Percentiles rank a stretch among this genome's conserved stretches.
phyloP scores from a whole-genome alignment of 1,284 basidiomycete species.

The Exobasidium cylindrosporum region DNA sequence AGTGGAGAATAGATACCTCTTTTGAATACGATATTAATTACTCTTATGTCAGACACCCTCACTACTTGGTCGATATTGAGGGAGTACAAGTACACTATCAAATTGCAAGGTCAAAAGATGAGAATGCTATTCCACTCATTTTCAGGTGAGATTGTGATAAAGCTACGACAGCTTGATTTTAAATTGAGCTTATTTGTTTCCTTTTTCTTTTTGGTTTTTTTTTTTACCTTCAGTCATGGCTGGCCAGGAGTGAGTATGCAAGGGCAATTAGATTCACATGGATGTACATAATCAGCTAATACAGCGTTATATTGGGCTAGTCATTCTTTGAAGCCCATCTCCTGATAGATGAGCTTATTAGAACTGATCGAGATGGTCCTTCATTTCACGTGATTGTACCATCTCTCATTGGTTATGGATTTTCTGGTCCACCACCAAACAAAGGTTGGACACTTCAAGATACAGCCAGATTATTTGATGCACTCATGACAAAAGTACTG shows the following conservation, averaged over 20 bases:
- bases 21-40: conserved; percentile 19
- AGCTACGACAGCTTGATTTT: conserved; percentile 34
- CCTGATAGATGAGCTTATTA: conserved; percentile 22
- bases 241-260: conserved; percentile 29
- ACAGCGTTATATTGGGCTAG: no score
- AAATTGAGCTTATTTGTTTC: no score
- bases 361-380: conserved; percentile 18
- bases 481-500: conserved; percentile 38
- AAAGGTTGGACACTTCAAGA: conserved; percentile 34
- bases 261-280: not conserved
- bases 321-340: conserved; percentile 33
- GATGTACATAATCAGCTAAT: not conserved
- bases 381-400: conserved; percentile 44
- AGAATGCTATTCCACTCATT: conserved; percentile 40
- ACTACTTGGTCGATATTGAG: conserved; percentile 35
- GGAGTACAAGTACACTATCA: conserved; percentile 37
- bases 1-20: not conserved
- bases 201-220: no score
- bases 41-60: conserved; percentile 16
- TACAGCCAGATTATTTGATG: conserved; percentile 31
- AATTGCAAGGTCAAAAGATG: conserved; percentile 20
- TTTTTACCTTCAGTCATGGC: conserved; percentile 26
- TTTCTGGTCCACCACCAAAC: conserved; percentile 27
- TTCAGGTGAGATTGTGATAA: conserved; percentile 8
- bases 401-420: conserved; percentile 39